Evolutionary conservation across 2,329 filamentous ascomycete species (phyloP), one percentile per base, ranked within the genome.

Genomic region (Cryoendolithus antarcticus): DNA sequence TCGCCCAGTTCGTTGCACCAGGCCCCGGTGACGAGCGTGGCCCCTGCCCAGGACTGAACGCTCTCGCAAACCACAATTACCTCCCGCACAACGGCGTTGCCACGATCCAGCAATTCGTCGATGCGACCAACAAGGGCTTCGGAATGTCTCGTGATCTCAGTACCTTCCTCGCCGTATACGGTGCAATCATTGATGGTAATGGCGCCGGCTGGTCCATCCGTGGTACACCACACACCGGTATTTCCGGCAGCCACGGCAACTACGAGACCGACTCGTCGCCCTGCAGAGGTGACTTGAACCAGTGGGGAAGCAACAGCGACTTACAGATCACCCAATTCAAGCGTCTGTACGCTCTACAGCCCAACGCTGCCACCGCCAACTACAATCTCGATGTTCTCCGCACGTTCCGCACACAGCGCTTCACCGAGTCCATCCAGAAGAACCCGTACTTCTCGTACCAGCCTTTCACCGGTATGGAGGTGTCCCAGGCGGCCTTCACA

Each of bases 201-300:
- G 34, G 49, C 9, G 39, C 42, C 1, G 38, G 43, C 2, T 58
- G 54, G 51, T 51, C 47, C 7, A 58, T 58, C 19, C 46, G 48
- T n/a, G 56, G 55, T 9, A 38, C 34, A 13, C 45, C 47, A 10
- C 49, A 50, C 37, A 44, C 39, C 21, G 52, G 53, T 19, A 49
- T 54, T 32, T 46, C 47, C 27, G 51, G 50, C 24, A 48, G 12
- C 30, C 53, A 61, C 45, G 52, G 52, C 47, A 56, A 58, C 39
- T 62, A 59, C 40, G 59, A 62, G 44, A 36, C 44, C 24, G 59
- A 62, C 37, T 48, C 41, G 6, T 58, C 54, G 10, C 57, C 58
- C 2, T 47, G 50, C 10, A 48, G 54, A 27, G 49, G 45, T 34
- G 56, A 61, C 38, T 34, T 59, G n/a, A 53, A 54, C 39, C 48